phyloP scores from a whole-genome alignment of 208 protist genomes.

The Crithidia brevicula region DNA sequence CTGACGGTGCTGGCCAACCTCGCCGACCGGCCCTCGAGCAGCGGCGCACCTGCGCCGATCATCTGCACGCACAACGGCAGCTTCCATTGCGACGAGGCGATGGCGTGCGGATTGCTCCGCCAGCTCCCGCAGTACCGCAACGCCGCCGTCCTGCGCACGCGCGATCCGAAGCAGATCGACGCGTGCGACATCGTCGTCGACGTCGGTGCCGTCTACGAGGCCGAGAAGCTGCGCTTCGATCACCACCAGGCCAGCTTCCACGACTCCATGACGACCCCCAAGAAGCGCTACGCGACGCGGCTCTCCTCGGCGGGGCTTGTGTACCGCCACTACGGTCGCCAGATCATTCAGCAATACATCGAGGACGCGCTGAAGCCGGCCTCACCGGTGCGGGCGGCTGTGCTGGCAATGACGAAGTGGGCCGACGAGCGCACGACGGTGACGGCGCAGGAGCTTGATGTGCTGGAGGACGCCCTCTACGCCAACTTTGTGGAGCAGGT shows the following conservation, averaged over 20 bases:
- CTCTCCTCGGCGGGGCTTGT: slow-evolving; percentile 94
- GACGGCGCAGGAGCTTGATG: slow-evolving; percentile 56
- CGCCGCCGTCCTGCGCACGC: slow-evolving; percentile 81
- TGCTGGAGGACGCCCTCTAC: slow-evolving; percentile 88
- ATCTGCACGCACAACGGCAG: slow-evolving; percentile 94
- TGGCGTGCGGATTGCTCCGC: slow-evolving; percentile 92
- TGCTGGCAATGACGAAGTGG: slow-evolving; percentile 59
- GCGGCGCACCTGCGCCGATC: slow-evolving; percentile 30
- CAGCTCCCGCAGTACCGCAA: slow-evolving; percentile 60
- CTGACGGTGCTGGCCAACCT: slow-evolving; percentile 49
- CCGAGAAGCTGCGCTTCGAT: slow-evolving; percentile 84
- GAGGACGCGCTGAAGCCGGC: slow-evolving; percentile 40
- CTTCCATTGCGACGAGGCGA: slow-evolving; percentile 97
- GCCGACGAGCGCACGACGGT: slow-evolving; percentile 25
- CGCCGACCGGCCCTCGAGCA: slow-evolving; percentile 22
- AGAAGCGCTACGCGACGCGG: slow-evolving; percentile 77
- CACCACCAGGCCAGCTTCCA: slow-evolving; percentile 96
- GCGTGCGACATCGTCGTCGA: slow-evolving; percentile 93
- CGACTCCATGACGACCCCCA: slow-evolving; percentile 83
- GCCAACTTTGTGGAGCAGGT: slow-evolving; percentile 92
- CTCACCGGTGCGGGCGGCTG: slow-evolving; percentile 34
- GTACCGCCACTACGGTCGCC: slow-evolving; percentile 95
- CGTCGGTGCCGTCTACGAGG: slow-evolving; percentile 95
- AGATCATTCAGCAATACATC: slow-evolving; percentile 85
- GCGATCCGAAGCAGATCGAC: slow-evolving; percentile 80